Percentiles rank a stretch among this genome's conserved stretches.
These are phyloP conservation scores for Leccinum pachyderme DNA, from an alignment of 1,284 basidiomycete species.

Conservation along the genomic window DNA sequence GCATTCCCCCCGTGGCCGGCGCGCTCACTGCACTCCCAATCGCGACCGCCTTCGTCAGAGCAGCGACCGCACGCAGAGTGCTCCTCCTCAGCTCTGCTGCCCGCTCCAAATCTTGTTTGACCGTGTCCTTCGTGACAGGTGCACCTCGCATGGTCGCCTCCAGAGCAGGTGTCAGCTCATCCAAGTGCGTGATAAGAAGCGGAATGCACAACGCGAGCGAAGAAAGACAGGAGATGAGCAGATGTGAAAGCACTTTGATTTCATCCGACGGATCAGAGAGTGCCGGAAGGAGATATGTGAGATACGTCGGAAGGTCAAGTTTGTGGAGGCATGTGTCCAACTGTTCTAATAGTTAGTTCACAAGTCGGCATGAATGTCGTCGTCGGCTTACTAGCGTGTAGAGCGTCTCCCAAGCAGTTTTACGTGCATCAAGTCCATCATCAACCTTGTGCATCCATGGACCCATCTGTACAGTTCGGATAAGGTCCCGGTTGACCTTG, in stretches of 20 bases:
- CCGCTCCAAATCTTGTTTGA: conserved; percentile 96
- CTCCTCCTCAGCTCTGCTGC: conserved; percentile 90
- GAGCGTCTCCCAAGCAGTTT: conserved; percentile 97
- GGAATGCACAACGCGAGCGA: conserved; percentile 54
- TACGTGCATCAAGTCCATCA: conserved; percentile 90
- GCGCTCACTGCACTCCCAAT: conserved; percentile 55
- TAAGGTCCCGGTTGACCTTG: conserved; percentile 74
- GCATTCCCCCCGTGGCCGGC: conserved; percentile 37
- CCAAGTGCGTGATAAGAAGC: conserved; percentile 61
- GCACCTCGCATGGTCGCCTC: conserved; percentile 90
- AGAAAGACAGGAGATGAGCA: conserved; percentile 91
- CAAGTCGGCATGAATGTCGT: neutral
- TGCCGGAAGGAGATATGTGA: conserved; percentile 79
- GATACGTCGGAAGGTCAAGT: conserved; percentile 84
- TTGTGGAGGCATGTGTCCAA: conserved; percentile 88
- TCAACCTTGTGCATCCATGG: conserved; percentile 97
- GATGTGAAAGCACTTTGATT: conserved; percentile 94
- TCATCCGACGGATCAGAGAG: conserved; percentile 91
- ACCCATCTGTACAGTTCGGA: conserved; percentile 95
- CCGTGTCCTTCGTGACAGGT: conserved; percentile 88
- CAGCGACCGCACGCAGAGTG: conserved; percentile 81
- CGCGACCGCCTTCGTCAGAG: conserved; percentile 70
- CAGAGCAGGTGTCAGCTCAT: conserved; percentile 81
- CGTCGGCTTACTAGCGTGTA: conserved; percentile 75
- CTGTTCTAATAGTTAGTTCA: conserved; percentile 37